Evolutionary conservation across 768 basidiomycete species (phyloP).

Genomic region (Artomyces pyxidatus): DNA sequence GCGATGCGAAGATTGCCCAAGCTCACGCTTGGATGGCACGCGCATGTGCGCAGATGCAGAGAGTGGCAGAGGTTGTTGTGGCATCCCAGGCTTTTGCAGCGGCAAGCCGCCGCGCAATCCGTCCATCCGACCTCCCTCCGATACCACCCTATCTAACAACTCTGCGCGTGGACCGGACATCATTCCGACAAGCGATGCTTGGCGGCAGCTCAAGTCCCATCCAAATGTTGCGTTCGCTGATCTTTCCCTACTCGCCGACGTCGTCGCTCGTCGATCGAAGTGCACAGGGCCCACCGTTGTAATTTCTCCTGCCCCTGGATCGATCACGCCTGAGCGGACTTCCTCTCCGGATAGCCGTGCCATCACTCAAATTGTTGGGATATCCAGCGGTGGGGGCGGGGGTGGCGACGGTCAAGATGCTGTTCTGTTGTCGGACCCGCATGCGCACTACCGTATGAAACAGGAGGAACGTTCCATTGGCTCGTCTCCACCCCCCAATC

Average conservation of each 20-base stretch:
- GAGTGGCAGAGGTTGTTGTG: constrained; percentile 23
- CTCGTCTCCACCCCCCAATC: constrained; percentile 36
- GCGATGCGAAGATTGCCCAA: constrained; percentile 52
- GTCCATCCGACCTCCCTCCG: constrained; percentile 3
- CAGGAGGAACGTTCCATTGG: constrained; percentile 24
- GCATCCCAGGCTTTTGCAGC: not conserved
- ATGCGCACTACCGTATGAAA: constrained; percentile 42
- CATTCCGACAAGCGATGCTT: constrained; percentile 76
- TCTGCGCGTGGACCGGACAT: constrained; percentile 32
- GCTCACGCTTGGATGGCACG: constrained; percentile 20
- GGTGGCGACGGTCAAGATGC: constrained; percentile 32
- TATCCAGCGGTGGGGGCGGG: too few relatives aligned
- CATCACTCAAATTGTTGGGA: constrained; percentile 1
- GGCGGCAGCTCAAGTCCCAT: constrained; percentile 79
- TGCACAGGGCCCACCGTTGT: constrained; percentile 66
- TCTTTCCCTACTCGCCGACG: constrained; percentile 76
- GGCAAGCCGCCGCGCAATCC: constrained; percentile 25
- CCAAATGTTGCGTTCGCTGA: constrained; percentile 85
- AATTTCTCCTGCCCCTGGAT: constrained; percentile 45
- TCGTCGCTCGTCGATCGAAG: constrained; percentile 75
- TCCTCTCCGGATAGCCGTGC: constrained; percentile 24
- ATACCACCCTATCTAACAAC: constrained; percentile 17
- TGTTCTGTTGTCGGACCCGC: constrained; percentile 44
- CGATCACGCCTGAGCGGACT: constrained; percentile 39
- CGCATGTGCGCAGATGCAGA: constrained; percentile 6